Conservation (phyloP, 2,329 filamentous ascomycete genomes). For the Aurifilum marmelostoma region DNA sequence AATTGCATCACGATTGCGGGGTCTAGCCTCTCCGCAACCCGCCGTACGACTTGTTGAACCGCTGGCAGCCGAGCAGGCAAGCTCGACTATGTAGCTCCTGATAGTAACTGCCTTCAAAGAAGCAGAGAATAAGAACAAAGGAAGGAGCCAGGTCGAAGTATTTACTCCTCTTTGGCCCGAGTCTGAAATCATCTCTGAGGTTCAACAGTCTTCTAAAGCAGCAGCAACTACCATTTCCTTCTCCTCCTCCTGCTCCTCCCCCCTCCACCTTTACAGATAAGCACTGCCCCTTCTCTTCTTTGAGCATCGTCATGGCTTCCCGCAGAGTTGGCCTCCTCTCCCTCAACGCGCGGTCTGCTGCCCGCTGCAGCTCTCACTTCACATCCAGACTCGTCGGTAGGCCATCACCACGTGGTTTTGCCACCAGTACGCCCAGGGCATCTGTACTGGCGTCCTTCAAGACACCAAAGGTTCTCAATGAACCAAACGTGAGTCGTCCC, state of each 20-base stretch:
- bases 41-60: neutral
- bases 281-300: neutral
- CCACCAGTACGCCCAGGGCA: slow-evolving; percentile 39
- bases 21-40: slow-evolving; percentile 5
- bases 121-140: neutral
- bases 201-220: neutral
- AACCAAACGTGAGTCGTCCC: slow-evolving; percentile 79
- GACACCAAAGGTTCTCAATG: slow-evolving; percentile 83
- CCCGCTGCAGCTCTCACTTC: slow-evolving; percentile 12
- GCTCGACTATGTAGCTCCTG: neutral
- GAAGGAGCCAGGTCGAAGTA: neutral
- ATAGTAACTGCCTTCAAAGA: neutral
- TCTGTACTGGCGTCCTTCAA: slow-evolving; percentile 82
- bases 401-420: slow-evolving; percentile 31
- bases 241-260: neutral
- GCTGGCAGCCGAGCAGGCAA: slow-evolving; percentile 7
- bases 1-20: neutral
- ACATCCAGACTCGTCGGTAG: slow-evolving; percentile 17
- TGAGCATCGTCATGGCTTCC: slow-evolving; percentile 21
- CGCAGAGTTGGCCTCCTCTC: slow-evolving; percentile 25
- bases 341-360: slow-evolving; percentile 21
- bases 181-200: neutral
- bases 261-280: neutral
- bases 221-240: neutral
- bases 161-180: neutral